A percentile compares a stretch with the other conserved stretches of the same genome.
Conservation (phyloP, 768 basidiomycete genomes). For the Lentinula aciculospora region DNA sequence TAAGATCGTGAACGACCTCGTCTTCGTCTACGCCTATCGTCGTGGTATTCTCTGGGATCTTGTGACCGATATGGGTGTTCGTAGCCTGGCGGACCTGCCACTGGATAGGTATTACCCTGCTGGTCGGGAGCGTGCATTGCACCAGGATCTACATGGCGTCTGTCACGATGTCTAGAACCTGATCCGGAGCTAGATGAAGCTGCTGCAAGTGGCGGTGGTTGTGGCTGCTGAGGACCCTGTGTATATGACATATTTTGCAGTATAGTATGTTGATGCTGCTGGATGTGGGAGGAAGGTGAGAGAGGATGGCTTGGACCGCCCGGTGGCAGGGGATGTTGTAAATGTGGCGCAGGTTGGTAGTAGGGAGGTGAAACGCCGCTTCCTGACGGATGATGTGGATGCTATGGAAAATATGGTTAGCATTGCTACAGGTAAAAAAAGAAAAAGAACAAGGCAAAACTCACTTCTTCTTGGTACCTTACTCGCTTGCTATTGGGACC, state of each 20-base stretch:
- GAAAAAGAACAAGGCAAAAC: neutral
- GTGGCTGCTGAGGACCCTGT: neutral
- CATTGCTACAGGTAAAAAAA: neutral
- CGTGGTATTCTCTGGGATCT: neutral
- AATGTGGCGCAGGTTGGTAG: slow-evolving; percentile 9
- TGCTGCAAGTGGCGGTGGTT: neutral
- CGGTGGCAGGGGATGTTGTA: neutral
- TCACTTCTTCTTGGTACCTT: slow-evolving; percentile 3
- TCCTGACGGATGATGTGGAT: neutral
- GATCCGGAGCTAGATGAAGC: neutral
- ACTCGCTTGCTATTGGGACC: slow-evolving; percentile 3
- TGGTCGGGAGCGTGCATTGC: slow-evolving; percentile 2
- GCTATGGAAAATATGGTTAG: neutral
- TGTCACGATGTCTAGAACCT: neutral
- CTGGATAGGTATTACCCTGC: neutral
- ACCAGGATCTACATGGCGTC: neutral
- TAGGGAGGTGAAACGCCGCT: neutral
- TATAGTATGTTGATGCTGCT: neutral
- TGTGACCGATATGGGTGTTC: neutral
- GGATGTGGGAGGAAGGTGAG: neutral
- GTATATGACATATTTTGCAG: neutral
- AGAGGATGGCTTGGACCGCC: neutral
- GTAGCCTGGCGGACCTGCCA: neutral
- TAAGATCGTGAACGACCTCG: slow-evolving; percentile 4
- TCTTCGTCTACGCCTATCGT: neutral